These are phyloP conservation scores for Pholiota conissans DNA, from an alignment of 768 basidiomycete genomes.

Conservation along the genomic window DNA sequence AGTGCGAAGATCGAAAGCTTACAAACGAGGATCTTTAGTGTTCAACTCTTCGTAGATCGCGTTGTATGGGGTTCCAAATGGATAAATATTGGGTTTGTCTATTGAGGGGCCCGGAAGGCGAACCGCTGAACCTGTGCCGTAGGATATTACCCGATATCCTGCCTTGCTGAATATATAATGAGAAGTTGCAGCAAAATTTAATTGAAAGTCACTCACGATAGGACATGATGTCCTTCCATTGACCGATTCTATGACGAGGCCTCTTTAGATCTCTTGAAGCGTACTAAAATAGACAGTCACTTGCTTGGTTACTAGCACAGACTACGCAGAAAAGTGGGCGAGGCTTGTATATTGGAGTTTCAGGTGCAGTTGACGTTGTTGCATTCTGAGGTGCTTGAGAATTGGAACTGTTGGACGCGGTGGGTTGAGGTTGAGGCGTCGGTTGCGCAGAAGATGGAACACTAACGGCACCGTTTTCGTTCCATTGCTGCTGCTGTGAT, in stretches of 20 bases:
- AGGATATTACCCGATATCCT: conserved; percentile 88
- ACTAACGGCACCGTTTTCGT: conserved; percentile 24
- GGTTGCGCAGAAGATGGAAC: conserved; percentile 10
- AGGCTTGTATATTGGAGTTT: conserved; percentile 45
- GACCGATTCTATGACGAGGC: conserved; percentile 77
- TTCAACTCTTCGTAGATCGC: conserved; percentile 90
- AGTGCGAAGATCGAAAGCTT: conserved; percentile 26
- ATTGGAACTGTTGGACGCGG: conserved; percentile 4
- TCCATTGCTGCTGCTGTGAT: conserved; percentile 17
- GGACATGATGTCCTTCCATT: conserved; percentile 95
- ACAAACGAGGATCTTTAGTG: conserved; percentile 83
- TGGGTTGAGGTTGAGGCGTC: conserved; percentile 9
- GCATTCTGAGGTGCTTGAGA: conserved; percentile 5
- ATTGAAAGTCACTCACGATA: conserved; percentile 60
- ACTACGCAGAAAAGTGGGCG: conserved; percentile 95
- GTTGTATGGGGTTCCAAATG: conserved; percentile 97
- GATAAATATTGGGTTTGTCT: conserved; percentile 96
- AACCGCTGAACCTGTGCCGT: conserved; percentile 95
- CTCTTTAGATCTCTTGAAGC: conserved; percentile 4
- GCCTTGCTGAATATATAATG: conserved; percentile 69
- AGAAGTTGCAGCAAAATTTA: background rate
- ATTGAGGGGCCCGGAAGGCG: conserved; percentile 94
- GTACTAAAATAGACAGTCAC: conserved; percentile 22
- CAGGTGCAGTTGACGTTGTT: conserved; percentile 9
- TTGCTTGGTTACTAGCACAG: conserved; percentile 97